Percentiles rank a stretch among this genome's conserved stretches.
These are phyloP conservation scores for Didymosphaeria variabile DNA, from an alignment of 2,329 filamentous ascomycete species.

Conservation along the genomic window DNA sequence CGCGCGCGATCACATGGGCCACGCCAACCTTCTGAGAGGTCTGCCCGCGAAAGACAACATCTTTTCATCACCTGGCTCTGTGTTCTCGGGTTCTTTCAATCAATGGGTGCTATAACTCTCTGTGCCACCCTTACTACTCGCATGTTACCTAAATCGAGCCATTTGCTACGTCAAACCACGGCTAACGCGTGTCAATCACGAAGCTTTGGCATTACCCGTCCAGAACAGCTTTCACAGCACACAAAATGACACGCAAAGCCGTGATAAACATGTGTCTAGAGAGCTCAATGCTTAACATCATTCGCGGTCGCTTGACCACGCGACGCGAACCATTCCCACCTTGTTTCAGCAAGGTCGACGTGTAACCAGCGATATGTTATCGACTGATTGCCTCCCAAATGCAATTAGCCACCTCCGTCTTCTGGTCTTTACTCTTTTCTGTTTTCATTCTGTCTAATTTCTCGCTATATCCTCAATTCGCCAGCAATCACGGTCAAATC, in stretches of 20 bases:
- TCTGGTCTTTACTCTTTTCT: background rate
- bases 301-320: background rate
- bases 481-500: background rate
- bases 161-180: background rate
- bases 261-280: background rate
- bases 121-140: background rate
- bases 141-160: background rate
- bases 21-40: background rate
- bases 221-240: background rate
- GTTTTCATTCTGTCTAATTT: constrained; percentile 2
- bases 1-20: constrained; percentile 13
- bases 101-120: background rate
- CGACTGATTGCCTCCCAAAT: background rate
- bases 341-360: constrained; percentile 9
- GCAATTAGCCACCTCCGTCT: background rate
- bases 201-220: background rate
- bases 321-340: background rate
- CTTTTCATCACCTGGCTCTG: background rate
- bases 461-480: constrained; percentile 1
- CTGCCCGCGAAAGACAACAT: background rate
- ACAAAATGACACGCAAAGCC: background rate
- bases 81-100: background rate
- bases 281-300: background rate
- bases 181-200: background rate
- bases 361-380: constrained; percentile 20